Evolutionary conservation across 2,329 filamentous ascomycete genomes (phyloP).

Genomic region (Eurotiales sp.): DNA sequence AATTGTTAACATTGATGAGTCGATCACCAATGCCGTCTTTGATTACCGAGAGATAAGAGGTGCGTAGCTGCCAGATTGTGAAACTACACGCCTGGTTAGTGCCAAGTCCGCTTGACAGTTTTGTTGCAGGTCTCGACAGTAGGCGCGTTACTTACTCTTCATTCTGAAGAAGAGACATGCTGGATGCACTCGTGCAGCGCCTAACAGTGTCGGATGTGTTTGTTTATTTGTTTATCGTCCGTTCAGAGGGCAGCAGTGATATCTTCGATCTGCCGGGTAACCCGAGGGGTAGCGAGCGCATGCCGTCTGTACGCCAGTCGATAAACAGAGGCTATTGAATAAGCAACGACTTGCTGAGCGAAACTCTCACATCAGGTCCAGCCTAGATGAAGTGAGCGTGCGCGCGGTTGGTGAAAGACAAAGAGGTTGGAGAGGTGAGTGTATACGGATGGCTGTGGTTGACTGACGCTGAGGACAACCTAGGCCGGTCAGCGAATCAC

Average conservation of each 20-base stretch:
- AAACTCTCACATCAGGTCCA: constrained; percentile 29
- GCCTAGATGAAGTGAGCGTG: constrained; percentile 23
- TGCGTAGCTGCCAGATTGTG: constrained; percentile 62
- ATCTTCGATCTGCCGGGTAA: not conserved
- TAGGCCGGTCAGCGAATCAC: no score
- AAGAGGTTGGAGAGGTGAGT: no score
- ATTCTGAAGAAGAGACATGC: constrained; percentile 50
- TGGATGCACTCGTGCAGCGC: not conserved
- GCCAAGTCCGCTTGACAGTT: not conserved
- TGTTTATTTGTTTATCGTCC: not conserved
- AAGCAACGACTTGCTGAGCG: constrained; percentile 11
- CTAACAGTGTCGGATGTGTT: not conserved
- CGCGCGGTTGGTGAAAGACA: not conserved
- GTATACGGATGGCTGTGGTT: no score
- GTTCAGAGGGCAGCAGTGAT: not conserved
- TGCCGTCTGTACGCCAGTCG: constrained; percentile 1
- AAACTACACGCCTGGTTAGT: constrained; percentile 45
- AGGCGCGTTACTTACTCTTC: constrained; percentile 43
- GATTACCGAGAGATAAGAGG: constrained; percentile 60
- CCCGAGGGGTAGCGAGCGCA: constrained; percentile 1
- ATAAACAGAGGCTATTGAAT: constrained; percentile 14
- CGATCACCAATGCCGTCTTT: constrained; percentile 65
- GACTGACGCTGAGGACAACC: no score
- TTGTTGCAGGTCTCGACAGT: constrained; percentile 3
- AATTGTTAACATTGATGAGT: constrained; percentile 61